A percentile compares a stretch with the other conserved stretches of the same genome.
These are phyloP conservation scores for Leptographium radiaticola DNA, from an alignment of 2,329 filamentous ascomycete genomes.

Conservation along the genomic window DNA sequence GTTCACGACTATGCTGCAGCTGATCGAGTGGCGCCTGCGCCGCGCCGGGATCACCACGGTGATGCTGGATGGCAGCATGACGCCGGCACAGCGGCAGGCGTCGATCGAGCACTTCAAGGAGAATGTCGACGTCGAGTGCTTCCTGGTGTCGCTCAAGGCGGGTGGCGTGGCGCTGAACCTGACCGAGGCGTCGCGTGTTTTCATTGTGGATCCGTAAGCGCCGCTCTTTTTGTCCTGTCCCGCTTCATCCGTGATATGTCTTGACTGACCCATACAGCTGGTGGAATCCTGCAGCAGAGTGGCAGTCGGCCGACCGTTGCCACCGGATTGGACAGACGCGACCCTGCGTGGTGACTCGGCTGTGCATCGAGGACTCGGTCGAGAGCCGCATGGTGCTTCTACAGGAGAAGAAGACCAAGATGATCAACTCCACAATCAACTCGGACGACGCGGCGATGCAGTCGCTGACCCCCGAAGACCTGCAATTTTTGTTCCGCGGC, in stretches of 20 bases:
- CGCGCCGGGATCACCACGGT: conserved; percentile 96
- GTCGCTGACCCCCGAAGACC: conserved; percentile 76
- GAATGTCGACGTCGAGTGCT: conserved; percentile 87
- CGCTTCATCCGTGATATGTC: background rate
- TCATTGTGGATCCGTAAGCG: conserved; percentile 88
- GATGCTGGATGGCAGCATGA: conserved; percentile 97
- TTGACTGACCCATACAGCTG: conserved; percentile 42
- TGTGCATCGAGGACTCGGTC: conserved; percentile 94
- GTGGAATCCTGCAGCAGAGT: conserved; percentile 99
- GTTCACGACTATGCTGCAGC: conserved; percentile 92
- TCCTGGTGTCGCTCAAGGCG: conserved; percentile 89
- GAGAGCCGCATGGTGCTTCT: conserved; percentile 91
- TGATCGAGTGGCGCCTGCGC: conserved; percentile 92
- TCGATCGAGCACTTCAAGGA: conserved; percentile 96
- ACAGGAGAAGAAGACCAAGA: conserved; percentile 96
- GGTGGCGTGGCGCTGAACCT: conserved; percentile 92
- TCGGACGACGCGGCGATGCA: conserved; percentile 85
- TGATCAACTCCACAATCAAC: conserved; percentile 97
- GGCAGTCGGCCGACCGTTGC: conserved; percentile 89
- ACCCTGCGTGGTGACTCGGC: conserved; percentile 83
- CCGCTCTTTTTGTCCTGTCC: background rate
- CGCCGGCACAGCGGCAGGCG: conserved; percentile 78
- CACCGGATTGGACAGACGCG: conserved; percentile 93
- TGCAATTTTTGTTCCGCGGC: conserved; percentile 92
- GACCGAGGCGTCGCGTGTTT: conserved; percentile 87